Evolutionary conservation across 2,329 filamentous ascomycete species (phyloP), one percentile per base, ranked within the genome.

Genomic region (Aciculosporium take): DNA sequence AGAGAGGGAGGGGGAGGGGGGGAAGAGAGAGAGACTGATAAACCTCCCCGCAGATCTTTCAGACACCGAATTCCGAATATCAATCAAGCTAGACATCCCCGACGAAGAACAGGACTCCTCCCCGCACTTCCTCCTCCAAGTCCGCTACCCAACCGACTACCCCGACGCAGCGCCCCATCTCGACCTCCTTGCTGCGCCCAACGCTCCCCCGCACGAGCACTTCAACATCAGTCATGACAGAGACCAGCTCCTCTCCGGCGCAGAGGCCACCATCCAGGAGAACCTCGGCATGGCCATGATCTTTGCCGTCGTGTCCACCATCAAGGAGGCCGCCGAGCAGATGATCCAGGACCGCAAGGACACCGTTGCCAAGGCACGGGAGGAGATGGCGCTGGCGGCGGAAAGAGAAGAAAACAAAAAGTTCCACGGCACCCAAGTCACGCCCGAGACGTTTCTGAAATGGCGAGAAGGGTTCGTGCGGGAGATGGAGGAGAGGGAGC

Each of bases 231-330:
- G 81, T 52, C 77, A 82, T 37, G 91, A 98, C 68, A 86, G 85
- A 57, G 69, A 76, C 15, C 63, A 64, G 40, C 75, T 98, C 12
- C 73, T 96, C 13, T 69, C 78, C 39, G 72, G 74, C 1, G 68
- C 96, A 10, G 62, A 76, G 30, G 77, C 81, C 13, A 84, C 81
- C 0, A 82, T 95, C 28, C 80, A 91, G 58, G 91, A 98, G 61
- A 96, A 88, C 51, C 65, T 96, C 45, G 91, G 91, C 47, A 96
- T 96, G 81, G 84, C 87, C 42, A 98, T 98, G 91, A 68, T 98
- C 1, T 98, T 96, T 63, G 86, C 89, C 0, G 67, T 98, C 20
- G 82, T 93, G 41, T 85, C 83, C 12, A 77, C 82, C 0, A 66
- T 98, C 45, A 96, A 95, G 58, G 91, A 98, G 45, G 72, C 75